Evolutionary conservation across 2,329 filamentous ascomycete species (phyloP).

Genomic region (Fusarium sp.): DNA sequence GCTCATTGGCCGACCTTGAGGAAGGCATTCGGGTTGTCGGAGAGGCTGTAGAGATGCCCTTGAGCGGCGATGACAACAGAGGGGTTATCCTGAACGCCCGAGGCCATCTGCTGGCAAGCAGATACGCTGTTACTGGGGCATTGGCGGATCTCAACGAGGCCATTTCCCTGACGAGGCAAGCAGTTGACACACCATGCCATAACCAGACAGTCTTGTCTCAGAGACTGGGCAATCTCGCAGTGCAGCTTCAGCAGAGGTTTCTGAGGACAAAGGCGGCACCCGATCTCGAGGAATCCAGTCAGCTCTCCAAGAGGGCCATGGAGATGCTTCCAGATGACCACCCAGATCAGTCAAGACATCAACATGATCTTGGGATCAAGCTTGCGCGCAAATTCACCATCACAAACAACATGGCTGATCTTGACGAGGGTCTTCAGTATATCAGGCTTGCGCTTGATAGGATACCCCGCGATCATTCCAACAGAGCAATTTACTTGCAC

Average conservation of each 20-base stretch:
- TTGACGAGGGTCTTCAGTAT: background rate
- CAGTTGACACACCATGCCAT: background rate
- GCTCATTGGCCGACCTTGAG: background rate
- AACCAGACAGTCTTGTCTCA: background rate
- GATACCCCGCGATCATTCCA: background rate
- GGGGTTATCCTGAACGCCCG: background rate
- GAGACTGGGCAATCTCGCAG: background rate
- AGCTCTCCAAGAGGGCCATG: background rate
- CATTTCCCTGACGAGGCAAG: background rate
- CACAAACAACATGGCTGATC: background rate
- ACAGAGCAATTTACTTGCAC: background rate
- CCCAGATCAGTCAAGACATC: background rate
- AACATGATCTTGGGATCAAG: background rate
- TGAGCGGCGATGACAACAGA: background rate
- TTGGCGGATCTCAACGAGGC: background rate
- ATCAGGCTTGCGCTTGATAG: background rate
- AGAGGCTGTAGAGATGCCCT: background rate
- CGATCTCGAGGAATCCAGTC: background rate
- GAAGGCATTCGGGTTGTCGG: background rate
- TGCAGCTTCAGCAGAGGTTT: background rate
- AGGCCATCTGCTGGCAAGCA: background rate
- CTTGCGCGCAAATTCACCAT: background rate
- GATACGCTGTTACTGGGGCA: background rate
- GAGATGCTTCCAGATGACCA: background rate
- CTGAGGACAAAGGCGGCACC: background rate